A percentile compares a stretch with the other conserved stretches of the same genome.
Evolutionary conservation across 805 yeast genomes (phyloP).

Genomic region (Wickerhamiella australiensis): DNA sequence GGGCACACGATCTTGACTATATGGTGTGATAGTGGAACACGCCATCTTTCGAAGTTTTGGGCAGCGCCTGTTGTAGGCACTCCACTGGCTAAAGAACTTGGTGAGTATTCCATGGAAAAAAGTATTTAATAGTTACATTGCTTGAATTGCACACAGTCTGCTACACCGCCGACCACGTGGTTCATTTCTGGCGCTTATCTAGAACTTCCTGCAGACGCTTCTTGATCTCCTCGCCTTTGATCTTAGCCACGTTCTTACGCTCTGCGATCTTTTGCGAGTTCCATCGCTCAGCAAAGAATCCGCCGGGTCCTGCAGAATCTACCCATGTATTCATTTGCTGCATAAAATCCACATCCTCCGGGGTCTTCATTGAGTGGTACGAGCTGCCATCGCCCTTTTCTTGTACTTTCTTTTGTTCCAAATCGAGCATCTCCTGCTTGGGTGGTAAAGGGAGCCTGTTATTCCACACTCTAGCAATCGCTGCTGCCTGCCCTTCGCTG

Average conservation of each 20-base stretch:
- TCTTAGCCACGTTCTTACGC: constrained; percentile 14
- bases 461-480: constrained; percentile 50
- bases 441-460: constrained; percentile 44
- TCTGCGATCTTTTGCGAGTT: constrained; percentile 27
- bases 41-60: constrained; percentile 93
- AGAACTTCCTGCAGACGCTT: background rate
- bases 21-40: constrained; percentile 83
- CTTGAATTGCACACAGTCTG: too few species aligned
- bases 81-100: background rate
- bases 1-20: constrained; percentile 69
- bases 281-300: constrained; percentile 44
- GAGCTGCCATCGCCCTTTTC: constrained; percentile 37
- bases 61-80: constrained; percentile 22
- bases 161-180: too few species aligned
- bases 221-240: constrained; percentile 15
- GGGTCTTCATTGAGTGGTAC: constrained; percentile 44
- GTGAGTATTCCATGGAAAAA: background rate
- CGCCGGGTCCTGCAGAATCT: constrained; percentile 22
- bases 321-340: constrained; percentile 32
- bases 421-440: constrained; percentile 35
- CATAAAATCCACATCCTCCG: constrained; percentile 50
- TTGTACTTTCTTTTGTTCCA: constrained; percentile 32
- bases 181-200: background rate
- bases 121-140: too few species aligned
- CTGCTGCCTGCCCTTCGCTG: constrained; percentile 50